Percentiles rank a stretch among this genome's conserved stretches.
Conservation (phyloP, 441 rosid species). For the Caryocar brasiliense region DNA sequence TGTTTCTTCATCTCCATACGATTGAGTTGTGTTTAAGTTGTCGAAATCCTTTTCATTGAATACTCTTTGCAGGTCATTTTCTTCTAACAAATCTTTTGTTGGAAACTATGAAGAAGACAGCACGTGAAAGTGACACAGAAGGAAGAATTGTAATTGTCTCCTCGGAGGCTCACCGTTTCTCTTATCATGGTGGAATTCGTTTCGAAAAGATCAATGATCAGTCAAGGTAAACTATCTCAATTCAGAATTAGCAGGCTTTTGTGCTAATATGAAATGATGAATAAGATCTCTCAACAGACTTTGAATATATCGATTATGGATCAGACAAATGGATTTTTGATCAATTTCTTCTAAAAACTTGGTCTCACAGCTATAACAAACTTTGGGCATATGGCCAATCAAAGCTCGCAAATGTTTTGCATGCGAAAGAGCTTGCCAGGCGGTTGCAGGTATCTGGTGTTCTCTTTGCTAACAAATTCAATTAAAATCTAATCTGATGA, state of each 20-base stretch:
- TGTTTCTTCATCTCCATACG: not conserved
- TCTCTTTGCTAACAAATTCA: not conserved
- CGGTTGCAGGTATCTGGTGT: constrained; percentile 33
- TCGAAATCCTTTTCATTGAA: not conserved
- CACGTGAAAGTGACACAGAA: constrained; percentile 35
- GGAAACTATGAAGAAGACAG: constrained; percentile 57
- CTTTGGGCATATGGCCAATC: constrained; percentile 43
- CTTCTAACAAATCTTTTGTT: constrained; percentile 49
- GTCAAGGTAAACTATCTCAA: constrained; percentile 27
- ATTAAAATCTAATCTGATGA: too few species aligned
- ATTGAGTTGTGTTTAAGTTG: not conserved
- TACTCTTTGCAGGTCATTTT: constrained; percentile 45
- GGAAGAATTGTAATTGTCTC: constrained; percentile 57
- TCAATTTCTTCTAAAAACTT: not conserved
- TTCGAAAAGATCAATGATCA: constrained; percentile 43
- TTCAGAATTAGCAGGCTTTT: not conserved
- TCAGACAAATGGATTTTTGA: not conserved
- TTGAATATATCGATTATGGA: too few species aligned
- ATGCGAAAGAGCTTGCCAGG: constrained; percentile 53
- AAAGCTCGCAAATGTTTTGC: constrained; percentile 60
- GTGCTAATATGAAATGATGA: not conserved
- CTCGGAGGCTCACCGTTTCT: constrained; percentile 35
- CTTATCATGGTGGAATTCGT: constrained; percentile 46
- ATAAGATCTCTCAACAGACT: too few species aligned
- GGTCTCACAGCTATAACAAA: constrained; percentile 30